phyloP scores from a whole-genome alignment of 306 rosid species.

The Vigna reflexopilosa region DNA sequence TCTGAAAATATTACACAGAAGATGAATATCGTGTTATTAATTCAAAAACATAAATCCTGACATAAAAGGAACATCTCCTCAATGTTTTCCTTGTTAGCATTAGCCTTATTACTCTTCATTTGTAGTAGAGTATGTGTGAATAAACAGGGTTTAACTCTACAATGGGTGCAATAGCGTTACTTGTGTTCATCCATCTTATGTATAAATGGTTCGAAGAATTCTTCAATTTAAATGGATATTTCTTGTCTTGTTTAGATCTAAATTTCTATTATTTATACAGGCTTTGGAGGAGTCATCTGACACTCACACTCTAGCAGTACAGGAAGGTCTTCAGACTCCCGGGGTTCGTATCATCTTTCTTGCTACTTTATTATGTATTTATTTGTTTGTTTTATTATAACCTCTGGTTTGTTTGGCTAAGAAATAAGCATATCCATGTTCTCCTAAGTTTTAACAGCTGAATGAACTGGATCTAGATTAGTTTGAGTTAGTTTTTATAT shows the following conservation, averaged over 20 bases:
- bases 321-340: conserved; percentile 24
- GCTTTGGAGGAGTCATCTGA: conserved; percentile 24
- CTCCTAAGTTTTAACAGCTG: background rate
- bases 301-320: conserved; percentile 1
- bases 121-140: background rate
- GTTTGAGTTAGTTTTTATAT: background rate
- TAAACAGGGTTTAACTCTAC: background rate
- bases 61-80: background rate
- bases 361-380: background rate
- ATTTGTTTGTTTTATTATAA: background rate
- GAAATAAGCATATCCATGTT: background rate
- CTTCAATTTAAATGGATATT: background rate
- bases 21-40: background rate
- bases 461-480: background rate
- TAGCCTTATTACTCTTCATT: background rate
- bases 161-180: background rate
- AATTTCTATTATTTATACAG: background rate
- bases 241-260: background rate
- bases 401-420: background rate
- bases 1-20: background rate
- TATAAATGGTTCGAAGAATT: conserved; percentile 19
- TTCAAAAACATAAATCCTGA: conserved; percentile 6
- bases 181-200: background rate
- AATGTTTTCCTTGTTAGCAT: background rate
- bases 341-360: background rate